A percentile compares a stretch with the other conserved stretches of the same genome.
Conservation (phyloP, 129 eudicot species). For the Sambucus nigra region DNA sequence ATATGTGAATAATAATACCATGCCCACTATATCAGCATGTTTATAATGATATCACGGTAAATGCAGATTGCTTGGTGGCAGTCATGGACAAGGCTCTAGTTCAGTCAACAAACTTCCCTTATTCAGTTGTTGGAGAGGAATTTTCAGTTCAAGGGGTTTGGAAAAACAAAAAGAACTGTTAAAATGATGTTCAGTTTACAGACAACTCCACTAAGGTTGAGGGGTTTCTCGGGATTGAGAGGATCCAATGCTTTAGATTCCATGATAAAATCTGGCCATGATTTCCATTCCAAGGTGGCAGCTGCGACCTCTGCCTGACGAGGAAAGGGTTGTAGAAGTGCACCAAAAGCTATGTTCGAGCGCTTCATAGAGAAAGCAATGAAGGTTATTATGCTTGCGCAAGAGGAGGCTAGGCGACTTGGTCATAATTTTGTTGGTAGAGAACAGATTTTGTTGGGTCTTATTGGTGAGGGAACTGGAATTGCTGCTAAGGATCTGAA, state of each 20-base stretch:
- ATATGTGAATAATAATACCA: too few relatives aligned
- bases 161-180: slow-evolving; percentile 31
- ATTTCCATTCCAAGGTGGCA: slow-evolving; percentile 59
- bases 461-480: slow-evolving; percentile 90
- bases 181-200: slow-evolving; percentile 38
- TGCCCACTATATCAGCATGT: not conserved
- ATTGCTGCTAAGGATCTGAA: slow-evolving; percentile 88
- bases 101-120: slow-evolving; percentile 63
- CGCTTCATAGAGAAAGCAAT: slow-evolving; percentile 87
- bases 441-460: slow-evolving; percentile 74
- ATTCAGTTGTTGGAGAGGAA: slow-evolving; percentile 42
- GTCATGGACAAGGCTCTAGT: slow-evolving; percentile 69
- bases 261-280: slow-evolving; percentile 27
- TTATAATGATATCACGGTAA: not conserved
- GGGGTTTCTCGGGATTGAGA: slow-evolving; percentile 51
- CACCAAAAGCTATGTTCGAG: slow-evolving; percentile 78
- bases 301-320: slow-evolving; percentile 33
- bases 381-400: slow-evolving; percentile 95
- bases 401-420: slow-evolving; percentile 84
- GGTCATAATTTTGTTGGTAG: slow-evolving; percentile 87
- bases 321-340: slow-evolving; percentile 37
- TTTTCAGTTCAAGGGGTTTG: slow-evolving; percentile 36
- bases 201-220: slow-evolving; percentile 25
- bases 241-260: slow-evolving; percentile 57
- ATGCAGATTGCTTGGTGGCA: slow-evolving; percentile 33